A percentile compares a stretch with the other conserved stretches of the same genome.
Conservation (phyloP, 768 basidiomycete species). For the Wakefieldia striispora region DNA sequence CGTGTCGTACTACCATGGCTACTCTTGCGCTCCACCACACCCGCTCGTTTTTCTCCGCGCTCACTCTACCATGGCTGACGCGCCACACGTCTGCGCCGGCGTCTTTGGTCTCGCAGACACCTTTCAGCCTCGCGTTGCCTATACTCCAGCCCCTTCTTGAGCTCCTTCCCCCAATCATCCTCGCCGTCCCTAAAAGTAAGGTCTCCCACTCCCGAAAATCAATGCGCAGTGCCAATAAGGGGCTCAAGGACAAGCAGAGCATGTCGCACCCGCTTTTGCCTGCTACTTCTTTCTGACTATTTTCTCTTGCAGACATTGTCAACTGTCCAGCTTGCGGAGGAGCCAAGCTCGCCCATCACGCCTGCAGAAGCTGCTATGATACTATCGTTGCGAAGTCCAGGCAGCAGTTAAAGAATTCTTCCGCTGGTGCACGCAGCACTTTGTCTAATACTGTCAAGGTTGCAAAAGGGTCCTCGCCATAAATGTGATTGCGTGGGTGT, state of each 20-base stretch:
- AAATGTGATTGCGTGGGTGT: neutral
- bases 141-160: constrained; percentile 54
- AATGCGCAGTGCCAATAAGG: constrained; percentile 95
- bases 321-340: constrained; percentile 88
- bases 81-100: constrained; percentile 16
- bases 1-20: constrained; percentile 34
- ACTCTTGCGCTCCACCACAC: constrained; percentile 37
- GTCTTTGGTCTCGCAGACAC: constrained; percentile 23
- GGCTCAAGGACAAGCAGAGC: constrained; percentile 93
- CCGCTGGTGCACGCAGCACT: neutral
- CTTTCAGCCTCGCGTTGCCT: constrained; percentile 38
- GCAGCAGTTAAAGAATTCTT: constrained; percentile 12
- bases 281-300: constrained; percentile 3
- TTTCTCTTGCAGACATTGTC: constrained; percentile 64
- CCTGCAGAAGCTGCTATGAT: constrained; percentile 78
- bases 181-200: constrained; percentile 94
- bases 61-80: constrained; percentile 26
- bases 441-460: constrained; percentile 1
- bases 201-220: constrained; percentile 89
- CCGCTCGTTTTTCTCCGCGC: constrained; percentile 23
- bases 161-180: constrained; percentile 82
- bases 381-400: constrained; percentile 26
- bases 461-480: constrained; percentile 2
- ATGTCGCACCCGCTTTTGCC: constrained; percentile 8
- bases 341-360: constrained; percentile 85